Conservation (phyloP, 176 grass and related monocot genomes). For the Cenchrus americanus region DNA sequence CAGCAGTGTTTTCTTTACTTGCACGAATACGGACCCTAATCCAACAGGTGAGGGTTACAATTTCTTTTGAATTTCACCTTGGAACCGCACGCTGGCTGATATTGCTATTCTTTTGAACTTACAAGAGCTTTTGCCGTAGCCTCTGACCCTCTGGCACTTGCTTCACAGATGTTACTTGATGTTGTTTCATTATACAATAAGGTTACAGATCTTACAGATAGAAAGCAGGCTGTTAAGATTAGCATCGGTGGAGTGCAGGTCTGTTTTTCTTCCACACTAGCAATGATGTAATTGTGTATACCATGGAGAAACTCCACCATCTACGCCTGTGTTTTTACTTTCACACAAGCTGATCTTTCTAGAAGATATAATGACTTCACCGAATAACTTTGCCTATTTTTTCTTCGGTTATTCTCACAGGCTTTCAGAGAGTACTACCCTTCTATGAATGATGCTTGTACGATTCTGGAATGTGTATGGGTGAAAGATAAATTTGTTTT, state of each 20-base stretch:
- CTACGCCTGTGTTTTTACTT: conserved; percentile 10
- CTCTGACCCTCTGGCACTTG: conserved; percentile 16
- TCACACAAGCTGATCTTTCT: conserved; percentile 7
- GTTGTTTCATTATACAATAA: conserved; percentile 80
- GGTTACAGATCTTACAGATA: conserved; percentile 69
- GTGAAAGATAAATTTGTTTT: conserved; percentile 75
- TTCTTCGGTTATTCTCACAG: conserved; percentile 27
- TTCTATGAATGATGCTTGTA: conserved; percentile 29
- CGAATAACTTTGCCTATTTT: background rate
- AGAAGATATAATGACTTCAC: conserved; percentile 1
- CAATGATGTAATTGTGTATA: conserved; percentile 17
- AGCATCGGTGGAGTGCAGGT: conserved; percentile 72
- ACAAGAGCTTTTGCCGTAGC: conserved; percentile 17
- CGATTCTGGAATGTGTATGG: conserved; percentile 62
- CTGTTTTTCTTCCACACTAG: conserved; percentile 36
- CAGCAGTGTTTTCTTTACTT: conserved; percentile 71
- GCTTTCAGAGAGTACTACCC: conserved; percentile 76
- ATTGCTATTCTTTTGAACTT: conserved; percentile 19
- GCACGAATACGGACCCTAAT: conserved; percentile 72
- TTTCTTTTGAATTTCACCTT: conserved; percentile 26
- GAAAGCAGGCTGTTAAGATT: conserved; percentile 81
- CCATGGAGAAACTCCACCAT: background rate
- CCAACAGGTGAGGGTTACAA: conserved; percentile 72
- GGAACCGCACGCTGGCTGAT: conserved; percentile 19
- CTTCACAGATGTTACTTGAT: conserved; percentile 76